Conservation (phyloP, 352 stramenopile genomes). For the Globisporangium takayamanum region DNA sequence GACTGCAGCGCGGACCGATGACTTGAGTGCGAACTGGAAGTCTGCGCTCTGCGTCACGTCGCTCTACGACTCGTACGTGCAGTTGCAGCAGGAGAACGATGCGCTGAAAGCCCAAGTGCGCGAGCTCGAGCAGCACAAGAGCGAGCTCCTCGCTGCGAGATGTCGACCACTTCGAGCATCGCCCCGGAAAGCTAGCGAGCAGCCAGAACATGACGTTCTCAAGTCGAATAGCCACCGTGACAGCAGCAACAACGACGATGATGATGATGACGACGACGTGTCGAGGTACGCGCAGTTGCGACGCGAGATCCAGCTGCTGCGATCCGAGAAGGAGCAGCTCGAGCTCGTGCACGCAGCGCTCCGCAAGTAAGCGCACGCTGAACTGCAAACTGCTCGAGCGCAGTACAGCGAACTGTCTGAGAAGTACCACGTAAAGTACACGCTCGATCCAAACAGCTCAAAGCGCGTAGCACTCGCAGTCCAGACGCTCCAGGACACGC, state of each 20-base stretch:
- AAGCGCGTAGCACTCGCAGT: conserved; percentile 46
- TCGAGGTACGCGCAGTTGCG: conserved; percentile 14
- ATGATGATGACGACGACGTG: conserved; percentile 5
- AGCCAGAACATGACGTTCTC: conserved; percentile 6
- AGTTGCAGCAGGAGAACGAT: conserved; percentile 51
- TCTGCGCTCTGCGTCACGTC: conserved; percentile 69
- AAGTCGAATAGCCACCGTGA: neutral
- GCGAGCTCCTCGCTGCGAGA: conserved; percentile 24
- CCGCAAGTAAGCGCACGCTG: conserved; percentile 25
- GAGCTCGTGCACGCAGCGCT: conserved; percentile 31
- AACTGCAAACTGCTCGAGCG: conserved; percentile 21
- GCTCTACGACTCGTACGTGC: conserved; percentile 68
- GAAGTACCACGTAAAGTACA: conserved; percentile 49
- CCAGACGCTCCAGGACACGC: conserved; percentile 44
- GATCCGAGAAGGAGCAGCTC: conserved; percentile 37
- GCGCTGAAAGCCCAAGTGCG: conserved; percentile 24
- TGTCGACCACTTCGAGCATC: neutral
- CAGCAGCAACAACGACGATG: conserved; percentile 13
- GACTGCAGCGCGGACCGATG: neutral
- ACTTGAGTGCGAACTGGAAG: conserved; percentile 50
- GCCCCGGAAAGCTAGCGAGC: conserved; percentile 1
- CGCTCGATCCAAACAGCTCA: conserved; percentile 44
- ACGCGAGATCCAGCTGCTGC: conserved; percentile 48
- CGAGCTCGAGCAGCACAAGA: conserved; percentile 18
- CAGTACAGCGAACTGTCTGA: conserved; percentile 29